A percentile compares a stretch with the other conserved stretches of the same genome.
Conservation (phyloP, 345 rosid species). For the Acer yangbiense region DNA sequence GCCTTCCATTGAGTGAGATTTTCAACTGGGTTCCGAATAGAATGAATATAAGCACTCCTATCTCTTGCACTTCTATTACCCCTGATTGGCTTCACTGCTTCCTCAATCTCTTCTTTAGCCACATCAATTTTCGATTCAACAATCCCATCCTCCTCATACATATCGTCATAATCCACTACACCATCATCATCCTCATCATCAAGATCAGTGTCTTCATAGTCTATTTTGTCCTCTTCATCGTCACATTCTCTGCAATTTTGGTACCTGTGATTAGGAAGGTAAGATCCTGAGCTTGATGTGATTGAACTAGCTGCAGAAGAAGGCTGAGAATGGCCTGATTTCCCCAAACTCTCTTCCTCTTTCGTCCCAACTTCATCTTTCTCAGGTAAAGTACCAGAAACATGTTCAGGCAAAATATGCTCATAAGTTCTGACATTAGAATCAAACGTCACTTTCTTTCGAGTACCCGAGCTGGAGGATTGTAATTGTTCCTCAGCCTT, state of each 20-base stretch:
- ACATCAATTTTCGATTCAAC: conserved; percentile 17
- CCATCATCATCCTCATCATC: conserved; percentile 38
- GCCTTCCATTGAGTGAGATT: conserved; percentile 90
- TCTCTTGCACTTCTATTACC: conserved; percentile 40
- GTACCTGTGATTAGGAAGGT: conserved; percentile 66
- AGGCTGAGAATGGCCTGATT: conserved; percentile 41
- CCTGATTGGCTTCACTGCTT: conserved; percentile 29
- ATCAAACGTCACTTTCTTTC: conserved; percentile 83
- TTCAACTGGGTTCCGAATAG: conserved; percentile 83
- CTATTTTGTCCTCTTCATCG: conserved; percentile 52
- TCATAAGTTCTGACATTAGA: conserved; percentile 67
- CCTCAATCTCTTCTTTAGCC: conserved; percentile 25
- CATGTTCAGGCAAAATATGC: conserved; percentile 46
- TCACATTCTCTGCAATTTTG: conserved; percentile 70
- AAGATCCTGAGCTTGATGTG: conserved; percentile 51
- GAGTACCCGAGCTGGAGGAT: conserved; percentile 33
- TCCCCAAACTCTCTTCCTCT: conserved; percentile 11
- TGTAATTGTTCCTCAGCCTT: conserved; percentile 42
- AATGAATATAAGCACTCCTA: conserved; percentile 51
- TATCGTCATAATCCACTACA: conserved; percentile 27
- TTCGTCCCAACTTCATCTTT: conserved; percentile 27
- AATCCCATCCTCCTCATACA: not conserved
- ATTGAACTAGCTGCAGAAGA: conserved; percentile 51
- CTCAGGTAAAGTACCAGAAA: conserved; percentile 22
- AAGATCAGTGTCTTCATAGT: conserved; percentile 39